These are phyloP conservation scores for Trichoderma gamsii DNA, from an alignment of 495 filamentous ascomycete genomes.

Conservation along the genomic window DNA sequence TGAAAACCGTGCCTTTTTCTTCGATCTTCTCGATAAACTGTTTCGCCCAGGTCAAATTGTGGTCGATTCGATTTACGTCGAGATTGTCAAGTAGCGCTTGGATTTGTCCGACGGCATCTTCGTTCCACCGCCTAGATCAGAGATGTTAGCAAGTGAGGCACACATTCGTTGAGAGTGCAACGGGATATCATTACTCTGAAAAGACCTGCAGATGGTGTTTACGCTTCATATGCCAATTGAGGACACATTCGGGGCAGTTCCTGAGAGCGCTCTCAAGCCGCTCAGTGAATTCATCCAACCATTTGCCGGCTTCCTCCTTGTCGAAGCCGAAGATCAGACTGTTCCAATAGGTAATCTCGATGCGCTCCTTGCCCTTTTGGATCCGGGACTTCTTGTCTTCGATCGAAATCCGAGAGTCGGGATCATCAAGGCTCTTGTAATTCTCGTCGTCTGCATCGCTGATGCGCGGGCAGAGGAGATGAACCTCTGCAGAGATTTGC, in stretches of 20 bases:
- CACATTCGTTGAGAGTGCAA: neutral
- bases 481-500: constrained; percentile 21
- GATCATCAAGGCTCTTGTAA: constrained; percentile 48
- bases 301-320: constrained; percentile 51
- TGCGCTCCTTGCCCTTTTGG: constrained; percentile 45
- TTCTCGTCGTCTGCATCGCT: constrained; percentile 39
- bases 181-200: constrained; percentile 35
- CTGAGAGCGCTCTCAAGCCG: constrained; percentile 44
- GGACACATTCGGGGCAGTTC: constrained; percentile 73
- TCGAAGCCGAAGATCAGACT: constrained; percentile 64
- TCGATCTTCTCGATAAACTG: constrained; percentile 34
- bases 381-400: constrained; percentile 38
- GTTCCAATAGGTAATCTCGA: constrained; percentile 53
- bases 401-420: constrained; percentile 25
- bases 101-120: constrained; percentile 55
- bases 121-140: constrained; percentile 30
- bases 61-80: constrained; percentile 55
- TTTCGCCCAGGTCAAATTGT: constrained; percentile 27
- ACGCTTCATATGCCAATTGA: constrained; percentile 70
- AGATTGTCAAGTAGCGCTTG: constrained; percentile 48
- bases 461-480: constrained; percentile 41
- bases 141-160: constrained; percentile 3
- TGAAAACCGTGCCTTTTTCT: constrained; percentile 25
- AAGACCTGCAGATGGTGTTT: constrained; percentile 56
- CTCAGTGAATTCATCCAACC: constrained; percentile 54